phyloP scores from a whole-genome alignment of 176 grass and related monocot species.

The Chrysopogon serrulatus region DNA sequence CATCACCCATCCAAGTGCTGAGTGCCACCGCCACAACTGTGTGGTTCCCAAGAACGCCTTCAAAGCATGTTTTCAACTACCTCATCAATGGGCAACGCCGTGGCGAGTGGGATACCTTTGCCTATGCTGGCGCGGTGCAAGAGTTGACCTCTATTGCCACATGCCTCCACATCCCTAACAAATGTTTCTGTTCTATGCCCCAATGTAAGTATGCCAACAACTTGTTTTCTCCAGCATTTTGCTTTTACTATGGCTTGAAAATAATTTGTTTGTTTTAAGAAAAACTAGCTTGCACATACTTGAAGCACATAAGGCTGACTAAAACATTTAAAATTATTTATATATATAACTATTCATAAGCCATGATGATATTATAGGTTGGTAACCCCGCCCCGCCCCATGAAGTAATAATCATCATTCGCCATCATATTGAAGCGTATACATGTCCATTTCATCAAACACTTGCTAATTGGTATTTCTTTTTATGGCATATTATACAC shows the following conservation, averaged over 20 bases:
- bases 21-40: not conserved
- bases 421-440: not conserved
- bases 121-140: not conserved
- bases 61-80: not conserved
- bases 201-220: slow-evolving; percentile 18
- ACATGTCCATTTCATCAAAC: not conserved
- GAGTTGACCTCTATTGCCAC: not conserved
- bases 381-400: no score
- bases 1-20: not conserved
- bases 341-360: no score
- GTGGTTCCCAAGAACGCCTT: not conserved
- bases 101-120: not conserved
- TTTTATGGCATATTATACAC: not conserved
- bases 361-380: no score
- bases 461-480: not conserved
- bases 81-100: not conserved
- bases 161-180: not conserved
- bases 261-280: not conserved
- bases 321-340: not conserved
- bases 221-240: not conserved
- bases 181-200: not conserved
- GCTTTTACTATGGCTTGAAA: not conserved
- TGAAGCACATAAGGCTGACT: not conserved
- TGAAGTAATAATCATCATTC: not conserved
- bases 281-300: not conserved